Percentiles rank a stretch among this genome's conserved stretches.
Evolutionary conservation across 108 stramenopile species (phyloP).

Genomic region (Schizochytrium sp.): DNA sequence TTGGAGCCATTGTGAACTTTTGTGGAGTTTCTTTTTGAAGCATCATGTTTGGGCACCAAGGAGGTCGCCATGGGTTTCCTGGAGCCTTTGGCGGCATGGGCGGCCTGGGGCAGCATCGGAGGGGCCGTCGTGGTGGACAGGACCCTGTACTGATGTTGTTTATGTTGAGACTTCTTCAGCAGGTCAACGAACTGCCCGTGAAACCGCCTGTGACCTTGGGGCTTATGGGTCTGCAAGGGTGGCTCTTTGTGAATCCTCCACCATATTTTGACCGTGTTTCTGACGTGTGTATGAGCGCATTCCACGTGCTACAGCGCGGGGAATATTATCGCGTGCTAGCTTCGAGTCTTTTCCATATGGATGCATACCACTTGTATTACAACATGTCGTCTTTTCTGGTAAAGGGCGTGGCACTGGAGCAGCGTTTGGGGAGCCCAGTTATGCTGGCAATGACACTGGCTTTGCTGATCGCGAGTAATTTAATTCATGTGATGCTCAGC

Average conservation of each 20-base stretch:
- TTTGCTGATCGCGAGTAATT: neutral
- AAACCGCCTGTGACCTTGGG: constrained; percentile 59
- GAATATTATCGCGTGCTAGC: constrained; percentile 25
- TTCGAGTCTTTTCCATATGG: constrained; percentile 62
- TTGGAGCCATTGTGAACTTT: neutral
- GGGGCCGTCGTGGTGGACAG: neutral
- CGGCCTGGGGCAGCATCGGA: neutral
- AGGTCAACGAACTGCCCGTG: constrained; percentile 11
- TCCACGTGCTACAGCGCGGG: neutral
- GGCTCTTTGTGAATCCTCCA: neutral
- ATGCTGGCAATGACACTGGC: neutral
- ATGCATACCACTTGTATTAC: constrained; percentile 66
- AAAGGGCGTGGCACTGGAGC: constrained; percentile 65
- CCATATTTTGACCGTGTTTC: too few species aligned
- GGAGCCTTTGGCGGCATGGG: neutral
- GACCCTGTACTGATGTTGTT: constrained; percentile 26
- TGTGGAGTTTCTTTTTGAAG: neutral
- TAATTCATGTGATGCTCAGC: constrained; percentile 41
- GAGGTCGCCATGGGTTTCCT: neutral
- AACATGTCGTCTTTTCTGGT: constrained; percentile 63
- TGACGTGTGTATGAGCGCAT: neutral
- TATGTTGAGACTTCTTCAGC: neutral
- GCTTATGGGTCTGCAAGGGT: neutral
- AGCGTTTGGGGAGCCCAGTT: constrained; percentile 42
- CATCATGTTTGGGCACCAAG: constrained; percentile 1